Conservation (phyloP, 2,329 filamentous ascomycete species). For the Epichloe baconii region DNA sequence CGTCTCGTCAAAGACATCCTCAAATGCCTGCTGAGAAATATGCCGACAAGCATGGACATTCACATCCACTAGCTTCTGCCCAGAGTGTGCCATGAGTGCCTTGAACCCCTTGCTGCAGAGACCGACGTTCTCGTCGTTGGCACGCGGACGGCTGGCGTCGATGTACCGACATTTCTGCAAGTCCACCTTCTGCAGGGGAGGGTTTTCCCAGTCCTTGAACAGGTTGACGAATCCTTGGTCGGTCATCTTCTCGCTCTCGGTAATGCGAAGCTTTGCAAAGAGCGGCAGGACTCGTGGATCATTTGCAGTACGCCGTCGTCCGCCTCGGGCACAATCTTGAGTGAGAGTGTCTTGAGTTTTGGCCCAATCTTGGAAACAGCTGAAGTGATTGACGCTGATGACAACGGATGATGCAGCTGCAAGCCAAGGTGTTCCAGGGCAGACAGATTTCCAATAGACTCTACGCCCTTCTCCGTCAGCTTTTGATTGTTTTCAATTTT, state of each 20-base stretch:
- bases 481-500: constrained; percentile 75
- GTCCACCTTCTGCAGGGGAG: constrained; percentile 56
- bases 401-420: constrained; percentile 45
- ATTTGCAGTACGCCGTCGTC: constrained; percentile 58
- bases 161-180: constrained; percentile 66
- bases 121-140: constrained; percentile 53
- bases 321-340: constrained; percentile 52
- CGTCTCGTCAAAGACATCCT: constrained; percentile 53
- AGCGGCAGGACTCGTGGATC: constrained; percentile 56
- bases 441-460: constrained; percentile 46
- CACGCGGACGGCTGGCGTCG: constrained; percentile 55
- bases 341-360: constrained; percentile 62
- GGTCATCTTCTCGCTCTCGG: constrained; percentile 61
- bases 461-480: constrained; percentile 52
- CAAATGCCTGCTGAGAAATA: constrained; percentile 59
- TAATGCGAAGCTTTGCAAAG: constrained; percentile 63
- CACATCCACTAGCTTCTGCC: constrained; percentile 47
- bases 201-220: constrained; percentile 66
- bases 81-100: constrained; percentile 76
- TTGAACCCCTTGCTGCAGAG: constrained; percentile 64
- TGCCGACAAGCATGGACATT: constrained; percentile 79
- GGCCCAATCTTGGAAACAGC: constrained; percentile 50
- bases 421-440: constrained; percentile 65
- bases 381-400: constrained; percentile 43
- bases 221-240: constrained; percentile 61